Evolutionary conservation across 345 rosid genomes (phyloP).

Genomic region (Abelmoschus esculentus): DNA sequence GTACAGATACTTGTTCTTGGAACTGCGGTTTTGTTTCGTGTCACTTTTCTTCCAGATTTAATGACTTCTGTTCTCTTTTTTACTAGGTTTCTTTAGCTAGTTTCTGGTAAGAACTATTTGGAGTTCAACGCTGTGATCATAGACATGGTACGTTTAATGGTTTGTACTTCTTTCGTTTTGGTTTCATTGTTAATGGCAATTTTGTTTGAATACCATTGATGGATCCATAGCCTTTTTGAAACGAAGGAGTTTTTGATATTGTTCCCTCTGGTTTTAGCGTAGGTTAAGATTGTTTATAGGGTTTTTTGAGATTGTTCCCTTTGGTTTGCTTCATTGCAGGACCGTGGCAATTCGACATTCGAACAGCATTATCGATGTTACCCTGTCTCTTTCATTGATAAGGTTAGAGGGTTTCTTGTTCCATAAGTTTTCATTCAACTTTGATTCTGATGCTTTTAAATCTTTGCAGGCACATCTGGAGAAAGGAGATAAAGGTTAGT

Average conservation of each 20-base stretch:
- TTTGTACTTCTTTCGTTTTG: background rate
- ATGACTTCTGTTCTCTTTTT: background rate
- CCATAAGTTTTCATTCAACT: background rate
- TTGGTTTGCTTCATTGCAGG: constrained; percentile 24
- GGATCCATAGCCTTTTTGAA: constrained; percentile 16
- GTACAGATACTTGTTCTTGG: background rate
- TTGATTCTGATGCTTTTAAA: constrained; percentile 2
- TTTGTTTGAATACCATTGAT: constrained; percentile 8
- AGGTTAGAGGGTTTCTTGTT: constrained; percentile 25
- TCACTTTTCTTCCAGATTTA: constrained; percentile 1
- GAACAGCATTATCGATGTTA: constrained; percentile 52
- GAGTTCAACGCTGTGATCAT: constrained; percentile 7
- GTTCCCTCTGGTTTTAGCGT: too few relatives aligned
- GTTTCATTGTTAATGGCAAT: background rate
- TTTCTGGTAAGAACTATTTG: too few relatives aligned
- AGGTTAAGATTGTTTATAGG: too few relatives aligned
- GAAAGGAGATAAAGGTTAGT: constrained; percentile 56
- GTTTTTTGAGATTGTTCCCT: too few relatives aligned
- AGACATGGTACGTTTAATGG: constrained; percentile 15
- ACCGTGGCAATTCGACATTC: constrained; percentile 17
- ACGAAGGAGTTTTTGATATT: too few relatives aligned
- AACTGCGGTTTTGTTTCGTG: constrained; percentile 1
- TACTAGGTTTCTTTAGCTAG: constrained; percentile 5
- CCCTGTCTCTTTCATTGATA: constrained; percentile 55
- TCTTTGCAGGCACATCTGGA: constrained; percentile 56